A percentile compares a stretch with the other conserved stretches of the same genome.
Conservation (phyloP, 176 grass and related monocot species). For the Areca catechu region DNA sequence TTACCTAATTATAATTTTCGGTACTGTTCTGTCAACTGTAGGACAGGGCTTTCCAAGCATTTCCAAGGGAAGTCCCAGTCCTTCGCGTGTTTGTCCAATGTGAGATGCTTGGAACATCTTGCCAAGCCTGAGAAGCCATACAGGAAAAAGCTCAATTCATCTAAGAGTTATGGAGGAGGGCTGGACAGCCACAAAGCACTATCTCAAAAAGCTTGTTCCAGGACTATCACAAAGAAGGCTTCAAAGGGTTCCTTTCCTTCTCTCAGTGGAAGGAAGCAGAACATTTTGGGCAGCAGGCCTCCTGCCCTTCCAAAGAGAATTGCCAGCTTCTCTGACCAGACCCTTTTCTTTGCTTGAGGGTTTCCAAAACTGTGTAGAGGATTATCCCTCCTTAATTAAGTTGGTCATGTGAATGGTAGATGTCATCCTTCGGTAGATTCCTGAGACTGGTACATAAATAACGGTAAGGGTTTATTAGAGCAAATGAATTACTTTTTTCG, state of each 20-base stretch:
- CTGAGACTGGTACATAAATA: too few relatives aligned
- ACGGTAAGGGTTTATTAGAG: too few relatives aligned
- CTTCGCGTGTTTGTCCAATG: not conserved
- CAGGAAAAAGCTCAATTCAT: constrained; percentile 12
- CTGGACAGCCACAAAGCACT: constrained; percentile 4
- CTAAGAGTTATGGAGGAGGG: not conserved
- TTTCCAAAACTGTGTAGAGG: too few relatives aligned
- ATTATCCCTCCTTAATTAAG: too few relatives aligned
- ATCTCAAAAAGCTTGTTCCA: constrained; percentile 13
- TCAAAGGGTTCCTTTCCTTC: constrained; percentile 15
- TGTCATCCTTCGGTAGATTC: too few relatives aligned
- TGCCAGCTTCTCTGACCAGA: constrained; percentile 11
- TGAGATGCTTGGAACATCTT: constrained; percentile 7
- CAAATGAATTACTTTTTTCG: too few relatives aligned
- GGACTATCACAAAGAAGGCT: constrained; percentile 24
- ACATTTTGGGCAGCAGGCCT: constrained; percentile 18
- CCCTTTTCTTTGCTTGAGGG: constrained; percentile 23
- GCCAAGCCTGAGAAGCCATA: not conserved
- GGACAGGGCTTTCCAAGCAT: constrained; percentile 2
- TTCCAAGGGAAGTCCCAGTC: constrained; percentile 6
- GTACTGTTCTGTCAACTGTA: not conserved
- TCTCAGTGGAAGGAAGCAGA: constrained; percentile 11
- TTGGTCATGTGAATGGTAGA: too few relatives aligned
- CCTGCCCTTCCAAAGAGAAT: constrained; percentile 14
- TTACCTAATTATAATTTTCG: too few relatives aligned